These are phyloP conservation scores for Speleostelium caveatum DNA, from an alignment of 78 protist species.

Conservation along the genomic window DNA sequence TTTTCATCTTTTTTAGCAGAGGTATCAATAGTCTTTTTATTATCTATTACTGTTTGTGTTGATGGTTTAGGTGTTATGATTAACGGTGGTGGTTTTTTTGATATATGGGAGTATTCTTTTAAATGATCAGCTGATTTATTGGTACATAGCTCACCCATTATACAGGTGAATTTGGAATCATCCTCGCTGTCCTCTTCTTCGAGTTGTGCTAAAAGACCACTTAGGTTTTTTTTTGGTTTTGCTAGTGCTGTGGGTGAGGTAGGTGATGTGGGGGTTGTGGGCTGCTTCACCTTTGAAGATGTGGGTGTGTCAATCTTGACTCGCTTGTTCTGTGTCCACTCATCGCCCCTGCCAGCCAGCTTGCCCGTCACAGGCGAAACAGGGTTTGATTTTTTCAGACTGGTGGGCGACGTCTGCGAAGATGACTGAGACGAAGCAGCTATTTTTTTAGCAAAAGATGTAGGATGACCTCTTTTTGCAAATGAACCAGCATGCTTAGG, in stretches of 20 bases:
- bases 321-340: not conserved
- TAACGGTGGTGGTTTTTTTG: not conserved
- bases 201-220: no score
- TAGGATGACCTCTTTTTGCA: no score
- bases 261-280: no score
- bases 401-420: not conserved
- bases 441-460: no score
- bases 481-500: no score
- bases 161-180: slow-evolving; percentile 1
- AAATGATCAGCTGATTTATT: slow-evolving; percentile 10
- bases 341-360: not conserved
- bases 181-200: not conserved
- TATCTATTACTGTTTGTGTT: not conserved
- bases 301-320: no score
- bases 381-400: not conserved
- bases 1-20: not conserved
- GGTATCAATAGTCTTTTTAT: not conserved
- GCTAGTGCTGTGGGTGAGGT: not conserved
- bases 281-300: no score
- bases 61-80: not conserved
- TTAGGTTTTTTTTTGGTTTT: not conserved
- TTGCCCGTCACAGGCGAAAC: not conserved
- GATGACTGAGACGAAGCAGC: not conserved
- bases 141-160: slow-evolving; percentile 17
- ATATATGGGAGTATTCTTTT: slow-evolving; percentile 14